Base-by-base conservation (phyloP, 78 protist species). In the Isochrysis galbana region DNA sequence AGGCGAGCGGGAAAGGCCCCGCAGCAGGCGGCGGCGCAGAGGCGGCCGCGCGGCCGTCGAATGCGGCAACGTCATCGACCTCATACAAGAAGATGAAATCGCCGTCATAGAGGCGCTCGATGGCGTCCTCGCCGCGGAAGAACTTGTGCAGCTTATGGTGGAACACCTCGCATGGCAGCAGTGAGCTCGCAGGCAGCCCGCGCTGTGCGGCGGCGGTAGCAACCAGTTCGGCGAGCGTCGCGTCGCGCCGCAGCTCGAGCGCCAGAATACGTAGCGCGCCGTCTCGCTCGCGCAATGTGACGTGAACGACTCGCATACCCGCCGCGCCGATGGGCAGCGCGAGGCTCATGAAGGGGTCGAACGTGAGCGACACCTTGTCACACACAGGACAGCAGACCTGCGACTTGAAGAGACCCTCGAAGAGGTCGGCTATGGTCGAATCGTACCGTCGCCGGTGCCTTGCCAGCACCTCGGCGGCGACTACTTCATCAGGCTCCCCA, bases 301-400 rank as follows among this genome's bases (percentile, higher is more conserved):
- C 41, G 41, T 5, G 4, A 19, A 70, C n/a, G 14, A 5, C 21
- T 36, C 80, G 80, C 34, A 34, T 70, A n/a, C 32, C 32, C 45
- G 5, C 80, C 48, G 5, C 42, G n/a, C n/a, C 21, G 45, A 92
- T 3, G 17, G 94, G 94, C 47, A 92, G 54, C 84, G 74, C 7
- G 47, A 92, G 25, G 90, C 23, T 29, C 90, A 42, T 82, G 88
- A 14, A 92, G 34, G 94, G 90, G 90, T 92, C 94, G 83, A 92
- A 83, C 86, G 47, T 92, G 80, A 92, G 67, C 25, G 54, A 36
- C 29, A 45, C 90, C 67, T 42, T 47, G 54, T 34, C 26, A 89
- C 94, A 93, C 29, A 26, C 80, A 7, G 94, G 91, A 32, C 94
- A 93, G 47, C 21, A 7, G 45, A 93, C 89, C 44, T 11, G 10